Conservation (phyloP, 257 asterid genomes). For the Salvia hispanica region DNA sequence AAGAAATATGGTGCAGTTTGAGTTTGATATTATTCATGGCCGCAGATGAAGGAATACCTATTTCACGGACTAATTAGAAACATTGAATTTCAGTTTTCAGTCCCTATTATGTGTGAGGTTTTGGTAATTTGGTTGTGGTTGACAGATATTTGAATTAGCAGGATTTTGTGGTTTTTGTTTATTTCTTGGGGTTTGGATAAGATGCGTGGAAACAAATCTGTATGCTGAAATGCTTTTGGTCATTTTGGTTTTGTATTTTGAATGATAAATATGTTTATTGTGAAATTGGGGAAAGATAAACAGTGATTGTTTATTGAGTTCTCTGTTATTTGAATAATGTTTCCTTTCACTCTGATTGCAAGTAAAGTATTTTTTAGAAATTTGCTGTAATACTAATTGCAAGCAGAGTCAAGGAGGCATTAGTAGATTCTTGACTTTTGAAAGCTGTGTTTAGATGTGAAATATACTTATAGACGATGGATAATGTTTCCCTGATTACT, state of each 20-base stretch:
- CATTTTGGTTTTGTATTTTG: not conserved
- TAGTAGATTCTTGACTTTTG: not conserved
- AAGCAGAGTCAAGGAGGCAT: not conserved
- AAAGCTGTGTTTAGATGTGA: conserved; percentile 17
- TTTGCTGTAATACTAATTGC: not conserved
- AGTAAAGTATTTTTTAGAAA: not conserved
- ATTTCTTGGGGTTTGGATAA: conserved; percentile 78
- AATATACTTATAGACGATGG: not conserved
- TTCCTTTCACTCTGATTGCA: conserved; percentile 8
- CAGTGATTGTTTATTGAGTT: not conserved
- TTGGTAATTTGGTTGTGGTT: conserved; percentile 12
- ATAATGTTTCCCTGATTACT: not conserved
- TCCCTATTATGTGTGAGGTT: conserved; percentile 5
- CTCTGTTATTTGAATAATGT: conserved; percentile 3
- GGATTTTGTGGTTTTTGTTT: not conserved
- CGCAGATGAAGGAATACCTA: not conserved
- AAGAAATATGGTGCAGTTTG: not conserved
- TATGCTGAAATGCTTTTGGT: not conserved
- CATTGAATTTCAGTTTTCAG: not conserved
- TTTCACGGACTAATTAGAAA: not conserved
- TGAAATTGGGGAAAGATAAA: not conserved
- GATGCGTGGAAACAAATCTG: conserved; percentile 22
- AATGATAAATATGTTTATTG: not conserved
- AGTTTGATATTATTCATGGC: not conserved
- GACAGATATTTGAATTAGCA: not conserved